Base-by-base conservation (phyloP, 192 early-diverging fungal genomes). In the Coemansia umbellata region DNA sequence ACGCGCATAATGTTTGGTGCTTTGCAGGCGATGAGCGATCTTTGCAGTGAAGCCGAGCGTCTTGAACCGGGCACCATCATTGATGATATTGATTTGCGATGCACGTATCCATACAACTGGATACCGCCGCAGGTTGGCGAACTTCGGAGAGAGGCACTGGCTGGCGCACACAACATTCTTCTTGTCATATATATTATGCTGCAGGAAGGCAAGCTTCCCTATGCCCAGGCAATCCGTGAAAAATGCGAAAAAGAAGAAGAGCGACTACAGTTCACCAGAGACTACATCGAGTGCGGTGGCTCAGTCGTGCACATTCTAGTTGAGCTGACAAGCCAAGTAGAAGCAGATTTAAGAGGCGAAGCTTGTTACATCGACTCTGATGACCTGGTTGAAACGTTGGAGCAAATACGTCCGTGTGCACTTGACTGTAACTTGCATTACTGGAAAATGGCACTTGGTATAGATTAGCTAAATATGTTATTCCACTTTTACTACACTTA, bases 71-170 rank as follows among this genome's bases (percentile, higher is more conserved):
- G 48, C 21, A 27, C 37, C 0, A 13, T 19, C 13, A 41, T 68
- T 9, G 61, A 58, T 52, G 55, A 55, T 10, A 41, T 50, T n/a
- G 35, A 44, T 28, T 11, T 49, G 14, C 55, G 55, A 3, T 60
- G 61, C 28, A 49, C 42, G 15, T 75, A 75, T 18, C 72, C 72
- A 21, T 69, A 57, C 45, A 75, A 68, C 58, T 68, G 60, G 65
- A 50, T 75, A 7, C 72, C 72, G 8, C 50, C 53, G 5, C 23
- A 59, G 23, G 65, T 50, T 1, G 41, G 49, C 11, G 52, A 60
- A 6, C 55, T 66, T 37, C 47, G 23, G 8, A 26, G 45, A 17
- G 72, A 75, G 26, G 57, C 50, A 5, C 65, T 75, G 1, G 50
- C 69, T 24, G 72, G 72, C 17, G 65, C 61, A 4, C 53, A 60